Conservation (phyloP, 1,284 basidiomycete species). For the Pterulicium gracile region DNA sequence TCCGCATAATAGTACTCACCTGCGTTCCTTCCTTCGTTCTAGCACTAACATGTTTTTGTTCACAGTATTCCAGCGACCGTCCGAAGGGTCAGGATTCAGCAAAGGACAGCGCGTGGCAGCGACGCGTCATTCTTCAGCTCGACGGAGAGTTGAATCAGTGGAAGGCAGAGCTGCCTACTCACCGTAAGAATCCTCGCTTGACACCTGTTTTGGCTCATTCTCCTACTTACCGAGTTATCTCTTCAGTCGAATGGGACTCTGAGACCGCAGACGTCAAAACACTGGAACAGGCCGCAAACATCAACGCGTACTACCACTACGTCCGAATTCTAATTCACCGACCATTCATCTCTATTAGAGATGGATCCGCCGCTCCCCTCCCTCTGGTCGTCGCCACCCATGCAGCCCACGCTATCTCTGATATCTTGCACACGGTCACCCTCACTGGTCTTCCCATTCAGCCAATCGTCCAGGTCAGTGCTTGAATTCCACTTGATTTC, state of each 20-base stretch:
- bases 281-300: conserved; percentile 37
- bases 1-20: conserved; percentile 32
- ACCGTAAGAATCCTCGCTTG: conserved; percentile 17
- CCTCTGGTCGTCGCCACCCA: neutral
- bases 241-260: conserved; percentile 34
- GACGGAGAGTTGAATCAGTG: conserved; percentile 38
- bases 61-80: conserved; percentile 28
- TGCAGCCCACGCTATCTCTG: neutral
- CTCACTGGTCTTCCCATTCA: neutral
- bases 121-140: conserved; percentile 32
- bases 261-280: conserved; percentile 21
- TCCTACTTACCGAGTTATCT: neutral
- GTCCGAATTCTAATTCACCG: conserved; percentile 43
- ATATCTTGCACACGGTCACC: neutral
- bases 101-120: conserved; percentile 28
- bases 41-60: neutral
- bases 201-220: conserved; percentile 6
- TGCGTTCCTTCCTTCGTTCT: too few relatives aligned
- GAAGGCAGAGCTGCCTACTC: conserved; percentile 34
- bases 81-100: conserved; percentile 22
- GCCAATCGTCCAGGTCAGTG: neutral
- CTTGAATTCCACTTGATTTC: too few relatives aligned
- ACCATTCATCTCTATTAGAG: conserved; percentile 30
- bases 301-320: conserved; percentile 39
- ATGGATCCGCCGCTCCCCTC: neutral